Evolutionary conservation across 768 basidiomycete species (phyloP).

Genomic region (Collybiopsis confluens): DNA sequence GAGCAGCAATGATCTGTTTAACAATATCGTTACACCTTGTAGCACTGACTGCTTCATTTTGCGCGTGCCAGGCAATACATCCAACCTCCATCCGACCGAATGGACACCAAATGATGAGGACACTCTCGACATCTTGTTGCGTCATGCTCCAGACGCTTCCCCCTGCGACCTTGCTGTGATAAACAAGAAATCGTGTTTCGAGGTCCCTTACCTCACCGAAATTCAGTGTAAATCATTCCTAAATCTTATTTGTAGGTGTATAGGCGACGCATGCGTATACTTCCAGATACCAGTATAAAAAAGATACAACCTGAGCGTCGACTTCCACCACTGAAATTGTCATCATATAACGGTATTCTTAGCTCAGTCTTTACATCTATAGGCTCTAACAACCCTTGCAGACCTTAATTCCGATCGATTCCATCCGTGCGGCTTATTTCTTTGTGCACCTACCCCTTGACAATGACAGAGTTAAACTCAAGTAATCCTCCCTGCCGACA

Average conservation of each 20-base stretch:
- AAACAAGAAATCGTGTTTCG: conserved; percentile 54
- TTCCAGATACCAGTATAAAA: conserved; percentile 12
- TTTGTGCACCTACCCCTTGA: too few relatives aligned
- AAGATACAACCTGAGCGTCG: background rate
- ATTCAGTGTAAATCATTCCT: background rate
- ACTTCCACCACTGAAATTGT: background rate
- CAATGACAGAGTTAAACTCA: background rate
- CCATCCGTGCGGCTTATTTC: background rate
- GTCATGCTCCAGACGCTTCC: conserved; percentile 37
- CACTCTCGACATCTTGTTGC: conserved; percentile 33
- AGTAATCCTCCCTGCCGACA: conserved; percentile 54
- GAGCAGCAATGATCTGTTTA: background rate
- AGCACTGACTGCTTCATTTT: conserved; percentile 23
- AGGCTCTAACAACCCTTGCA: background rate
- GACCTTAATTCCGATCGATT: background rate
- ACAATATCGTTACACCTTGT: conserved; percentile 16
- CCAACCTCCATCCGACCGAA: conserved; percentile 11
- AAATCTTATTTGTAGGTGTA: conserved; percentile 19
- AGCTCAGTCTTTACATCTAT: too few relatives aligned
- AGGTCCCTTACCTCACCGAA: conserved; percentile 32
- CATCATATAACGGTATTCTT: conserved; percentile 1
- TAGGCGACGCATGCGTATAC: conserved; percentile 18
- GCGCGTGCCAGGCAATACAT: background rate
- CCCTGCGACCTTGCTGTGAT: conserved; percentile 55
- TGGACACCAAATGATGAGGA: conserved; percentile 40